Evolutionary conservation across 225 moss, liverwort and hornwort species (phyloP).

Genomic region (Lunularia cruciata): DNA sequence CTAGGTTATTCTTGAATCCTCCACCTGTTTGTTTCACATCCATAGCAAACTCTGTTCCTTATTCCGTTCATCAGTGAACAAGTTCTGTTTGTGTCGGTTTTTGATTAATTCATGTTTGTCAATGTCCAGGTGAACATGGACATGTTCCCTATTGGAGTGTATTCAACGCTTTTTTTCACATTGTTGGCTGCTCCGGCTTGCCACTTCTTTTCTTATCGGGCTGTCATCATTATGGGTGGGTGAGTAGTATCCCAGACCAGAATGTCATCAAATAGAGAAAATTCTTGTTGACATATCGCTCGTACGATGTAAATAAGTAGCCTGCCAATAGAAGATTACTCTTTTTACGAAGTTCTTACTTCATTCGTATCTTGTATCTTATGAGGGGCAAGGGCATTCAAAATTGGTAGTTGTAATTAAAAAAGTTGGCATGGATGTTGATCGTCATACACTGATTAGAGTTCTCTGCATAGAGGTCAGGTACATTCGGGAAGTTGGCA

Average conservation of each 20-base stretch:
- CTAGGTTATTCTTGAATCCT: too few species aligned
- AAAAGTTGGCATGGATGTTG: not conserved
- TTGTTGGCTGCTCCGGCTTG: slow-evolving; percentile 49
- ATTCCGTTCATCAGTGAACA: too few species aligned
- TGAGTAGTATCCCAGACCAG: slow-evolving; percentile 8
- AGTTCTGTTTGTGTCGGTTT: too few species aligned
- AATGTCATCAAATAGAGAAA: not conserved
- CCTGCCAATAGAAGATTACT: not conserved
- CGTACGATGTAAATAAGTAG: not conserved
- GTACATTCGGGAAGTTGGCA: slow-evolving; percentile 39
- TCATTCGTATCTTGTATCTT: too few species aligned
- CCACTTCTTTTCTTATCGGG: slow-evolving; percentile 29
- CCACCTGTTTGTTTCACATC: too few species aligned
- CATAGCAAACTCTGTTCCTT: not conserved
- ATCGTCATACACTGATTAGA: not conserved
- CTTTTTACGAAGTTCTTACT: too few species aligned
- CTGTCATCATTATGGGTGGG: slow-evolving; percentile 48
- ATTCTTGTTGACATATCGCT: not conserved
- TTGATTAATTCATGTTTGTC: not conserved
- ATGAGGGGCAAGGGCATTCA: too few species aligned
- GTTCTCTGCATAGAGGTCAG: slow-evolving; percentile 8
- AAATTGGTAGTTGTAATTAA: too few species aligned
- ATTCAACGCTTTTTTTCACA: slow-evolving; percentile 41
- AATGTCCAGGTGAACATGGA: slow-evolving; percentile 33
- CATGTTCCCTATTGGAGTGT: slow-evolving; percentile 47